These are phyloP conservation scores for Zopfia rhizophila DNA, from an alignment of 2,329 filamentous ascomycete species.

Conservation along the genomic window DNA sequence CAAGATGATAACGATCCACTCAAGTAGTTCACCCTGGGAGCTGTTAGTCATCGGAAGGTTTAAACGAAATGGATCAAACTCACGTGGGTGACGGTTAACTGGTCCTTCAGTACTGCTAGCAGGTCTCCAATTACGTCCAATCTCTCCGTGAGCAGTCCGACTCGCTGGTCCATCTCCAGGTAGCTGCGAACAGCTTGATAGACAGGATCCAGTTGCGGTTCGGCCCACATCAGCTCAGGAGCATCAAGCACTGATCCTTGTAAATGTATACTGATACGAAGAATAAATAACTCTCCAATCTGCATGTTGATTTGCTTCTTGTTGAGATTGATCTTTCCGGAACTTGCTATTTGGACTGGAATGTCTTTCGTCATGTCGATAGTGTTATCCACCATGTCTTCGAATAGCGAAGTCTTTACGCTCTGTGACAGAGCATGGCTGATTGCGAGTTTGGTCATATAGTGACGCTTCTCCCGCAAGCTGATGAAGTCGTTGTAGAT, in stretches of 20 bases:
- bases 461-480: constrained; percentile 90
- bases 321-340: constrained; percentile 89
- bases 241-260: constrained; percentile 97
- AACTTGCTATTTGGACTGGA: constrained; percentile 89
- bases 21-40: constrained; percentile 57
- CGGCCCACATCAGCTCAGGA: constrained; percentile 97
- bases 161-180: constrained; percentile 97
- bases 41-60: too few species aligned
- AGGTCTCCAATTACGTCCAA: constrained; percentile 94
- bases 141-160: constrained; percentile 86
- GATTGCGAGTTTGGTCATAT: constrained; percentile 98
- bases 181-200: constrained; percentile 96
- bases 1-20: constrained; percentile 82
- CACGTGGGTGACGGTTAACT: constrained; percentile 81
- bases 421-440: constrained; percentile 95
- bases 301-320: constrained; percentile 98
- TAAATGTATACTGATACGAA: constrained; percentile 97
- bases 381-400: constrained; percentile 92
- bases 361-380: constrained; percentile 94
- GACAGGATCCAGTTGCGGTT: constrained; percentile 94
- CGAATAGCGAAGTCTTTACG: constrained; percentile 97
- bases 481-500: constrained; percentile 99
- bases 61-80: too few species aligned
- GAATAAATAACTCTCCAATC: constrained; percentile 96
- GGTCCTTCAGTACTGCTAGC: constrained; percentile 92